Evolutionary conservation across 73 alveolate genomes (phyloP), one percentile per base, ranked within the genome.

Genomic region (Tetrahymena borealis): DNA sequence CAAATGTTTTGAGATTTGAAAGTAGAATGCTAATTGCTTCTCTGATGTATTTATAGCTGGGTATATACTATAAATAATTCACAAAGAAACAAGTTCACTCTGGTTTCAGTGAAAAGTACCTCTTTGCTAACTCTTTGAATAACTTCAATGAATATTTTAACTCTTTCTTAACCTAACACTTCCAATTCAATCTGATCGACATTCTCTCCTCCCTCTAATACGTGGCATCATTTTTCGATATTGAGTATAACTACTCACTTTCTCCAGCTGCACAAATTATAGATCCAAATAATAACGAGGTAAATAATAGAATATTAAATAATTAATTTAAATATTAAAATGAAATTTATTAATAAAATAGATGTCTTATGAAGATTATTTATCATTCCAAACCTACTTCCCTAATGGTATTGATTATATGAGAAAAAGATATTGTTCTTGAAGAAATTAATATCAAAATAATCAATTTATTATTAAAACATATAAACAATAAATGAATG

Each of bases 281-380:
- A 38, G 42, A 78, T 31, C 90, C 90, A 18, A 78, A 38, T 31
- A 78, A 40, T 38, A 39, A 39, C 10, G 95, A 92, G 90, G 95
- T 92, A 92, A 77, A 79, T 38, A 38, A 39, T 18, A 38, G 7
- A 24, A 12, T 92, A 13, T 77, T 0, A 39, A 39, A 39, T 12
- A 39, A 9, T 39, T 39, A 39, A 39, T 9, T 39, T 39, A n/a
- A n/a, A n/a, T 39, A 9, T 39, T 39, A 7, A 9, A 7, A 39
- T 39, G 12, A 39, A 39, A 39, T 12, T 12, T 39, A 39, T 39
- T 20, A 7, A 3, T 32, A 5, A 6, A 5, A 37, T 92, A 92
- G 95, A 42, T 40, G 18, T 37, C 42, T 78, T 92, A 92, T 39
- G 95, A 92, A 79, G 95, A 92, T 38, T 92, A 79, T 37, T 91